Evolutionary conservation across 179 eudicot genomes (phyloP).

Genomic region (Beta corolliflora): DNA sequence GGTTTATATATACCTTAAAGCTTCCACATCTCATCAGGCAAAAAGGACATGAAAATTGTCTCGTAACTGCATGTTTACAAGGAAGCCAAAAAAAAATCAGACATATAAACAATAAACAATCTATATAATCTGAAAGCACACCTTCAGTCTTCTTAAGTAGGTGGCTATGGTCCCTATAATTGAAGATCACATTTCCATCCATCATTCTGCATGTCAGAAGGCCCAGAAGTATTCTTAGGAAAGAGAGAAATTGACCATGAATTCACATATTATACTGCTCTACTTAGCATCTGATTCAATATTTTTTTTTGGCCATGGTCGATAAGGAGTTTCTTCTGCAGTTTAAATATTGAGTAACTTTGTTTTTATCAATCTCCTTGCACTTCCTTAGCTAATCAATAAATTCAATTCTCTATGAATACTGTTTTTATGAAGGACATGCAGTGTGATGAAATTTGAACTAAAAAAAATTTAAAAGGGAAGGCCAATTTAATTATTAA

Average conservation of each 20-base stretch:
- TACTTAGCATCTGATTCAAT: neutral
- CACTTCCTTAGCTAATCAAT: neutral
- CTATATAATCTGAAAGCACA: constrained; percentile 17
- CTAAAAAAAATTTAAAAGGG: too few species aligned
- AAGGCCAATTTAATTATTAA: too few species aligned
- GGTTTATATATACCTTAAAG: constrained; percentile 57
- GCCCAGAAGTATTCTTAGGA: neutral
- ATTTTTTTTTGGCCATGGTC: neutral
- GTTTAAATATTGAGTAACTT: neutral
- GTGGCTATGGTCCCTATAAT: constrained; percentile 71
- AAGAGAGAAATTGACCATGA: neutral
- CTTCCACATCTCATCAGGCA: constrained; percentile 89
- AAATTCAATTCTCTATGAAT: neutral
- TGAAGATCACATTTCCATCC: constrained; percentile 83
- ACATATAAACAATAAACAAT: neutral
- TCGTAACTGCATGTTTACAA: constrained; percentile 60
- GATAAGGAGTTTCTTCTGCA: neutral
- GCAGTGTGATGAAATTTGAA: too few species aligned
- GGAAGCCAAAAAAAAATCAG: constrained; percentile 9
- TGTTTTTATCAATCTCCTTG: neutral
- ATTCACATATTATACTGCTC: neutral
- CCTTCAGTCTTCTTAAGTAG: constrained; percentile 50
- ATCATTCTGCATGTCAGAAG: constrained; percentile 57
- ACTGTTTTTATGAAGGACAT: neutral
- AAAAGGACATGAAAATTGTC: constrained; percentile 86